A percentile compares a stretch with the other conserved stretches of the same genome.
phyloP scores from a whole-genome alignment of 768 basidiomycete genomes.

The Rhizopogon sp. region DNA sequence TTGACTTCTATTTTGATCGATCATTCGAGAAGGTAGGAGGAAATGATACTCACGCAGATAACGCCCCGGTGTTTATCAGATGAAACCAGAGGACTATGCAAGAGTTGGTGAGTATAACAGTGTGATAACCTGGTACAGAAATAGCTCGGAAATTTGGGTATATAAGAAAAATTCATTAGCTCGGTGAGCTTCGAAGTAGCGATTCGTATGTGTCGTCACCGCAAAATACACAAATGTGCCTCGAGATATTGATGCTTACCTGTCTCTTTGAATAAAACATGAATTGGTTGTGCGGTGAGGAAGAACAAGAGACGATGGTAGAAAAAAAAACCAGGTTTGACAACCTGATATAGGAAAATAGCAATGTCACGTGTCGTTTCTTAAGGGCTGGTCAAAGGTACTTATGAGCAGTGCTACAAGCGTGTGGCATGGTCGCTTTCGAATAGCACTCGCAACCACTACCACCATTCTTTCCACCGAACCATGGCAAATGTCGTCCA shows the following conservation, averaged over 20 bases:
- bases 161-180: conserved; percentile 67
- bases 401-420: not conserved
- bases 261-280: not conserved
- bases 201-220: conserved; percentile 76
- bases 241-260: conserved; percentile 28
- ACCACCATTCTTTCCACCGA: conserved; percentile 15
- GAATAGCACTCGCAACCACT: conserved; percentile 9
- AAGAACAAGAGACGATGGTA: conserved; percentile 9
- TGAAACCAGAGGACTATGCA: not conserved
- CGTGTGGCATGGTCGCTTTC: not conserved
- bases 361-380: conserved; percentile 25
- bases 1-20: conserved; percentile 86
- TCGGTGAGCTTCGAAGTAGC: conserved; percentile 74
- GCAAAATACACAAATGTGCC: conserved; percentile 9
- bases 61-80: not conserved
- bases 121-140: conserved; percentile 6
- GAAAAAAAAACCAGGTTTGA: conserved; percentile 9
- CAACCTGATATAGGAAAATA: conserved; percentile 14
- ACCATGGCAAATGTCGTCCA: conserved; percentile 72
- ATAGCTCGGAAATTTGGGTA: conserved; percentile 92
- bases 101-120: not conserved
- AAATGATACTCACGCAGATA: conserved; percentile 31
- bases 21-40: conserved; percentile 34
- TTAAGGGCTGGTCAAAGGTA: conserved; percentile 29
- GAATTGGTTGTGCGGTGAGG: conserved; percentile 1